Evolutionary conservation across 306 rosid species (phyloP), one percentile per base, ranked within the genome.

Genomic region (Acacia crassicarpa): DNA sequence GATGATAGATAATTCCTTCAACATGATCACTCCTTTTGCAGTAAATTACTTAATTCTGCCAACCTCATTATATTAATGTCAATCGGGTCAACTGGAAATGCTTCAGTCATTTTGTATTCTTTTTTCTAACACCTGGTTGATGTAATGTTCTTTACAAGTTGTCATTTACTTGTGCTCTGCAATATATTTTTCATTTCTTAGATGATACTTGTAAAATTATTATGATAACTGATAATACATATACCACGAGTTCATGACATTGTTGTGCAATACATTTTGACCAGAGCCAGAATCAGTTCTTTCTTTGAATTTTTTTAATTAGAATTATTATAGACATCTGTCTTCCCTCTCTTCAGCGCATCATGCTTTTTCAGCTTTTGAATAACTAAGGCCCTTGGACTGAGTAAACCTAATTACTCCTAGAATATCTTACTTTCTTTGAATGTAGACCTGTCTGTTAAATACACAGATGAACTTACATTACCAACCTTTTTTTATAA

Each of bases 1-100:
- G 97, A 92, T 71, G 95, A 90, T 83, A 79, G 84, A 87, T 86
- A 74, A 83, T 46, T 74, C 62, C 85, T 67, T 65, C 43, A 69
- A 49, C 48, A 48, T 74, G 72, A 73, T 72, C 74, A 48, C 59
- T 49, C 72, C 4, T 74, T 75, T 72, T 44, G 33, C 19, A 68
- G 43, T 75, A 38, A n/a, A 63, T 51, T 11, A 22, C 35, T 81
- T 76, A 38, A 41, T 41, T 54, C 76, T 33, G 59, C 81, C 58
- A 53, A 30, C 76, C 6, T 20, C 61, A 56, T 63, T 30, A 56
- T 56, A 56, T n/a, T n/a, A 30, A 15, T 66, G 30, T 56, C 73
- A 77, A 67, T 67, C 51, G 46, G 14, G 40, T 80, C 74, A 41
- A 72, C 75, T 49, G 61, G 72, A 73, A 80, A 49, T 33, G 67